These are phyloP conservation scores for Penicillium odoratum DNA, from an alignment of 495 filamentous ascomycete species.

Conservation along the genomic window DNA sequence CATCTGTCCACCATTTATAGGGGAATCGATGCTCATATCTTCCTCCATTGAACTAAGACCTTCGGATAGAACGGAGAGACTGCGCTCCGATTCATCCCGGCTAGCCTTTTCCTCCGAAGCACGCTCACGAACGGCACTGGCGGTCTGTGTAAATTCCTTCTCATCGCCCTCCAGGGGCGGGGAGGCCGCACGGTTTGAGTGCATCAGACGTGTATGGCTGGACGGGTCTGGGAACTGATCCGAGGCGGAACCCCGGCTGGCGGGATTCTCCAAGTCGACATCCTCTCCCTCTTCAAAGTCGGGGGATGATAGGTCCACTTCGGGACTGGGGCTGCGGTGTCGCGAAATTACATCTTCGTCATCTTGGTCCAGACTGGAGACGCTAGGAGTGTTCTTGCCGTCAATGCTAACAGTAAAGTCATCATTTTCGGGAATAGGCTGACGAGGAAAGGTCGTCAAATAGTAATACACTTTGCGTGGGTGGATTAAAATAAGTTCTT, in stretches of 20 bases:
- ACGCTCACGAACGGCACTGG: conserved; percentile 78
- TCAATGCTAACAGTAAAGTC: conserved; percentile 46
- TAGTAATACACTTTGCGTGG: conserved; percentile 96
- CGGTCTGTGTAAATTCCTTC: conserved; percentile 94
- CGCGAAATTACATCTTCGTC: conserved; percentile 70
- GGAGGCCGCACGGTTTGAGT: conserved; percentile 69
- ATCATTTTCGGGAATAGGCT: conserved; percentile 75
- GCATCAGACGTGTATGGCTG: conserved; percentile 47
- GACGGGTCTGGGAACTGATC: conserved; percentile 33
- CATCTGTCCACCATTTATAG: conserved; percentile 37
- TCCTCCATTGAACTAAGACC: conserved; percentile 36
- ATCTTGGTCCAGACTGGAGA: conserved; percentile 71
- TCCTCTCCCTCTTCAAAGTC: conserved; percentile 75
- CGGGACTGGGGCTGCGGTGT: conserved; percentile 80
- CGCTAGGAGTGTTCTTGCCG: conserved; percentile 68
- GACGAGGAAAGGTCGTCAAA: conserved; percentile 79
- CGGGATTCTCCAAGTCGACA: conserved; percentile 44
- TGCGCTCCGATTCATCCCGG: conserved; percentile 27
- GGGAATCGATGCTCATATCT: conserved; percentile 32
- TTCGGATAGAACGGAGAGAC: conserved; percentile 39
- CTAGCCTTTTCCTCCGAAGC: conserved; percentile 56
- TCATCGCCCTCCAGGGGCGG: conserved; percentile 94
- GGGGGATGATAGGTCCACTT: conserved; percentile 85
- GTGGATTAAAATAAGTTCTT: conserved; percentile 88
- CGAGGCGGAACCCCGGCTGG: conserved; percentile 53